phyloP scores from a whole-genome alignment of 352 stramenopile genomes.

The Pythium guiyangense region DNA sequence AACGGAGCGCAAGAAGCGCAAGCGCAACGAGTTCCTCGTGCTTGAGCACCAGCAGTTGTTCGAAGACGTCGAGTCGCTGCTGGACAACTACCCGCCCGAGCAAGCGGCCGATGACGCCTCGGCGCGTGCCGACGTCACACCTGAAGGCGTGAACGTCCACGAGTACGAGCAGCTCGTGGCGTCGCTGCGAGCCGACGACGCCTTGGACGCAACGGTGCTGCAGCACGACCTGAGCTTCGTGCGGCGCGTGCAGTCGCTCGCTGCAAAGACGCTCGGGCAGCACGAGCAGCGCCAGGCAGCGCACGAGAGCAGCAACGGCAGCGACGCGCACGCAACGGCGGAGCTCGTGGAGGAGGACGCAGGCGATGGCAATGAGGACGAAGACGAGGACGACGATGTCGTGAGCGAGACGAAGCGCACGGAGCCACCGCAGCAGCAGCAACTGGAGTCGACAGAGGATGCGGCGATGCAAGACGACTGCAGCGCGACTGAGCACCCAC shows the following conservation, averaged over 20 bases:
- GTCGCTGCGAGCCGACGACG: constrained; percentile 49
- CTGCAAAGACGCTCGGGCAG: constrained; percentile 35
- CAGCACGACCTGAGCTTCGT: constrained; percentile 55
- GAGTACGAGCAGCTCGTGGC: constrained; percentile 47
- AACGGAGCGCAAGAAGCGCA: constrained; percentile 39
- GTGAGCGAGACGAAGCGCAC: not conserved
- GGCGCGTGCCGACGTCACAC: constrained; percentile 1
- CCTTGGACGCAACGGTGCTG: constrained; percentile 40
- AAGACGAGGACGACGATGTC: not conserved
- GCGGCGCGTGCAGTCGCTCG: constrained; percentile 49
- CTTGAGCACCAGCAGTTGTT: constrained; percentile 70
- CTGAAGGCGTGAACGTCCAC: constrained; percentile 14
- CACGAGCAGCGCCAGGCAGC: constrained; percentile 13
- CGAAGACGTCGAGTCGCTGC: constrained; percentile 57
- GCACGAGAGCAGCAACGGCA: not conserved
- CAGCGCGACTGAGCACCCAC: too few relatives aligned
- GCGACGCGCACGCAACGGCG: not conserved
- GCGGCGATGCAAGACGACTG: too few relatives aligned
- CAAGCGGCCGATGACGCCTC: not conserved
- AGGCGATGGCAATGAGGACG: constrained; percentile 6
- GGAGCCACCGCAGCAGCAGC: not conserved
- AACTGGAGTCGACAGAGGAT: too few relatives aligned
- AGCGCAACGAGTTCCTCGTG: constrained; percentile 42
- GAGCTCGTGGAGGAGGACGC: constrained; percentile 14
- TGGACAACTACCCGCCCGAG: constrained; percentile 38